Evolutionary conservation across 1,284 basidiomycete genomes (phyloP), one percentile per base, ranked within the genome.

Genomic region (Ganoderma sinense): DNA sequence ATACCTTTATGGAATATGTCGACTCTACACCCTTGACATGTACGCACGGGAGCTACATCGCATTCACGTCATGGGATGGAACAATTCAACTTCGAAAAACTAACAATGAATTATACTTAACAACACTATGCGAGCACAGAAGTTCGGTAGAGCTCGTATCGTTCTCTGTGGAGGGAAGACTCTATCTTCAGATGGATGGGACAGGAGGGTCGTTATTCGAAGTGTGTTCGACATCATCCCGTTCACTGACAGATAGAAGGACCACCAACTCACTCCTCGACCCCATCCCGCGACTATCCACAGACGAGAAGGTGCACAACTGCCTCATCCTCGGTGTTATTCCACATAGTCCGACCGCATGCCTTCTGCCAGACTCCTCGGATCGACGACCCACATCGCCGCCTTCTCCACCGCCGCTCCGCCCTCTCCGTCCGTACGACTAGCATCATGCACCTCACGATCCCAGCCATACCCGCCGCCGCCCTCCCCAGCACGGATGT

Each of bases 311-410:
- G 41, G 11, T 18, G 41, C n/a, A n/a, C n/a, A n/a, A n/a, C 10
- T 13, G 1, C 41, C 41, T 10, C 13, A 1, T 41, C 20, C n/a
- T 2, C 3, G 20, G n/a, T 23, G 14, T 53, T 56, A 67, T 51
- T 67, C 55, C 33, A 33, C 51, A 29, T 64, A 68, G 36, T 86
- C 83, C 36, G 83, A 79, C 64, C 86, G 77, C 90, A 92, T 91
- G 6, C 88, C 88, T 78, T 94, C 93, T 6, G 92, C 91, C 69
- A 94, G 80, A 81, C 91, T 93, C 61, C 91, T 83, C 2, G 93
- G 93, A 71, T 94, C 91, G 0, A 93, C 84, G 20, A 91, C 82
- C 92, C 92, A 94, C 29, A 94, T 80, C 3, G 88, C 89, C 0
- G 90, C 91, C 56, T 76, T 78, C 70, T 74, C 69, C n/a, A 40